These are phyloP conservation scores for Eremothecium sinecaudum DNA, from an alignment of 1,139 yeast species.

Conservation along the genomic window DNA sequence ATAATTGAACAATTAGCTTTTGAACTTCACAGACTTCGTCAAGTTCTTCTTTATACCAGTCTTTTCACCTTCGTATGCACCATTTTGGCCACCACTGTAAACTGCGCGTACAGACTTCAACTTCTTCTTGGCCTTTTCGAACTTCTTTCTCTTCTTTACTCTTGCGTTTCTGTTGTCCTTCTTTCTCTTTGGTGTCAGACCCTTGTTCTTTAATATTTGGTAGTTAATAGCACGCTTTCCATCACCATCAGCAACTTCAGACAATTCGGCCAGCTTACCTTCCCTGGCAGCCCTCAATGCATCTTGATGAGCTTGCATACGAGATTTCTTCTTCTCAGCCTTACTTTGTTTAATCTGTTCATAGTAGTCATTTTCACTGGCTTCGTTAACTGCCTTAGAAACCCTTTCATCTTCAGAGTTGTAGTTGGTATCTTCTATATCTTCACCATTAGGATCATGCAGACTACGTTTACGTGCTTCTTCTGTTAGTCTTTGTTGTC, in stretches of 20 bases:
- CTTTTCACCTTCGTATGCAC: conserved; percentile 88
- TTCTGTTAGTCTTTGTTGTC: conserved; percentile 76
- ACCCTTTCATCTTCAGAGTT: conserved; percentile 41
- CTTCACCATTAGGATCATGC: conserved; percentile 47
- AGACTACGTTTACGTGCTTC: conserved; percentile 84
- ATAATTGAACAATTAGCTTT: conserved; percentile 18
- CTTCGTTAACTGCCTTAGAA: conserved; percentile 35
- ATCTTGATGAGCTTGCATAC: conserved; percentile 56
- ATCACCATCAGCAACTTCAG: conserved; percentile 56
- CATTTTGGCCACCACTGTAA: conserved; percentile 58
- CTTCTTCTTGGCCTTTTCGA: conserved; percentile 90
- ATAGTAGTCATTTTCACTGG: conserved; percentile 35
- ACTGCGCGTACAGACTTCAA: conserved; percentile 85
- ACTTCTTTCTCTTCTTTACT: conserved; percentile 96
- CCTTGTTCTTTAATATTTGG: conserved; percentile 90
- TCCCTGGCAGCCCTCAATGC: conserved; percentile 78
- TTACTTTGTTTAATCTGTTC: conserved; percentile 42
- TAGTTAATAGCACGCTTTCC: conserved; percentile 94
- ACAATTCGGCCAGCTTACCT: conserved; percentile 67
- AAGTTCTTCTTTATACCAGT: conserved; percentile 96
- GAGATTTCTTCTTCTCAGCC: conserved; percentile 39
- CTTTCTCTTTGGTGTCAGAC: conserved; percentile 84
- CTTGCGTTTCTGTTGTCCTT: conserved; percentile 93
- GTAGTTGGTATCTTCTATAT: conserved; percentile 39
- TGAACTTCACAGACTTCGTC: conserved; percentile 73